Conservation (phyloP, 164 flowering plant genomes). For the Vitis labrusca region DNA sequence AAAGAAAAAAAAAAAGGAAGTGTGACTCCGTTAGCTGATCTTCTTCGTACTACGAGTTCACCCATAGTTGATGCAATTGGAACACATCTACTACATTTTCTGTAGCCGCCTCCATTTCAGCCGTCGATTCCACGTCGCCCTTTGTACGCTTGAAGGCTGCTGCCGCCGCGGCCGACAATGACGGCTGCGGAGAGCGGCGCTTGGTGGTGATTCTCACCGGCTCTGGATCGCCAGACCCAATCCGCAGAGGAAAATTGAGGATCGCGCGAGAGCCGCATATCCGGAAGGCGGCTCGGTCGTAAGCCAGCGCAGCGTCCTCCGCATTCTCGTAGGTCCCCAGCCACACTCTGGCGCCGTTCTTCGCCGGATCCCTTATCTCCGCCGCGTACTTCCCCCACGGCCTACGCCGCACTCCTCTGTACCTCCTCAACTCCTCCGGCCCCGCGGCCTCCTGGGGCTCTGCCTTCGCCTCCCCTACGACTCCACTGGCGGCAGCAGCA, state of each 20-base stretch:
- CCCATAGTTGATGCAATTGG: no score
- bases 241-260: conserved; percentile 17
- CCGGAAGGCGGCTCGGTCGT: conserved; percentile 21
- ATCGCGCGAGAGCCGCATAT: conserved; percentile 15
- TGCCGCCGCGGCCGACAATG: background rate
- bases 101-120: background rate
- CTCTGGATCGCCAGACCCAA: background rate
- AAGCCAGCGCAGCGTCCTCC: conserved; percentile 24
- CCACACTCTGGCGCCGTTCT: conserved; percentile 20
- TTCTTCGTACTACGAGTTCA: no score
- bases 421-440: background rate
- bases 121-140: background rate
- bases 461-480: background rate
- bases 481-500: background rate
- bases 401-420: conserved; percentile 16
- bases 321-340: conserved; percentile 22
- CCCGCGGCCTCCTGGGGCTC: background rate
- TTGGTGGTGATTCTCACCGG: background rate
- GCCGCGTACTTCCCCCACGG: conserved; percentile 26
- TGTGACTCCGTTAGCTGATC: no score
- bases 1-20: no score
- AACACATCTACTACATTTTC: background rate
- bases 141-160: background rate
- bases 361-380: conserved; percentile 24
- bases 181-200: background rate